These are phyloP conservation scores for Naganishia onofrii DNA, from an alignment of 768 basidiomycete species.

Conservation along the genomic window DNA sequence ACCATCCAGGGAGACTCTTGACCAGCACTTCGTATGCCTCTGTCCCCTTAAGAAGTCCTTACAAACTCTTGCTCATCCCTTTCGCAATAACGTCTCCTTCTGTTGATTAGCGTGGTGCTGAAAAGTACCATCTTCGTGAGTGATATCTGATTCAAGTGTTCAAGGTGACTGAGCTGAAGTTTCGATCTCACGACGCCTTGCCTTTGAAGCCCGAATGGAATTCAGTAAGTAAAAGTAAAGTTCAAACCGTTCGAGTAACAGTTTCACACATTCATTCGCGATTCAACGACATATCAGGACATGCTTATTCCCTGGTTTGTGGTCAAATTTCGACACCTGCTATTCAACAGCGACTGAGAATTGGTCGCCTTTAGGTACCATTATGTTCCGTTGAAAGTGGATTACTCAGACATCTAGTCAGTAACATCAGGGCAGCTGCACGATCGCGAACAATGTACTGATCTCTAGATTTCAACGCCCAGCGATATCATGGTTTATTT, in stretches of 20 bases:
- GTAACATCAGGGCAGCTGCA: slow-evolving; percentile 4
- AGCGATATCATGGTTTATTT: slow-evolving; percentile 49
- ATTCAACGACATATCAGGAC: too few relatives aligned
- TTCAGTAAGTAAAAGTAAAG: too few relatives aligned
- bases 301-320: neutral
- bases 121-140: slow-evolving; percentile 48
- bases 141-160: too few relatives aligned
- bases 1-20: slow-evolving; percentile 39
- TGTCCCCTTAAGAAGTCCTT: too few relatives aligned
- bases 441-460: neutral
- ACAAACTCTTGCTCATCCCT: neutral
- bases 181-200: too few relatives aligned
- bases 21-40: slow-evolving; percentile 34
- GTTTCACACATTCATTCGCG: too few relatives aligned
- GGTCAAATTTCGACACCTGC: too few relatives aligned
- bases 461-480: neutral
- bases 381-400: slow-evolving; percentile 46
- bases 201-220: too few relatives aligned
- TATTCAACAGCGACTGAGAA: neutral
- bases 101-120: slow-evolving; percentile 36
- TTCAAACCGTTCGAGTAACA: too few relatives aligned
- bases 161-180: too few relatives aligned
- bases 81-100: neutral
- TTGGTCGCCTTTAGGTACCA: slow-evolving; percentile 36
- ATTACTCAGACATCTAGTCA: slow-evolving; percentile 49